Base-by-base conservation (phyloP, 768 basidiomycete species). In the Auricularia heimuer region DNA sequence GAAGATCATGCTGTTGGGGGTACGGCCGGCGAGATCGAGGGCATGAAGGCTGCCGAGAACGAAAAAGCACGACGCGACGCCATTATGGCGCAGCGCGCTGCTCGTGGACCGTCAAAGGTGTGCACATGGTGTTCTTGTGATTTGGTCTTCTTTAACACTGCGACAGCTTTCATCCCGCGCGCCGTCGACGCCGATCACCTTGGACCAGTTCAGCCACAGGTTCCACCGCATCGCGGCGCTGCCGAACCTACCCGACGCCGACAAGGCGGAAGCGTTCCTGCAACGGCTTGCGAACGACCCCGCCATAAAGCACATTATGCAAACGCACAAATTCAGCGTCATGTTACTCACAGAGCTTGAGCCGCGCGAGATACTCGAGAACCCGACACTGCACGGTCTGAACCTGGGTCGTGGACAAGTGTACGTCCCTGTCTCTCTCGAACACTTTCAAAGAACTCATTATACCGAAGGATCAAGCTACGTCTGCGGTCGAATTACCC, bases 301-400 rank as follows among this genome's bases (percentile, higher is more conserved):
- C 3, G 88, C 87, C 0, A 87, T 90, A 60, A 76, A 73, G 24
- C 83, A 88, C 71, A 72, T 92, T 65, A 90, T 92, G 89, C 81
- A 80, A 67, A 78, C 77, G 66, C 88, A 92, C 73, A 72, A 83
- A 65, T 85, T 89, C 68, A 78, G 83, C 0, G 88, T 92, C 4
- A 85, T 85, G 0, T 66, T 87, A 2, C 77, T 91, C 54, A 90
- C 89, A 1, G 89, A 92, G 73, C 82, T 92, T 18, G 89, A 88
- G 16, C 89, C 89, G 0, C 88, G 89, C 65, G 89, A 90, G 62
- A 18, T 18, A 18, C 44, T 11, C 18, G 18, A 11, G 70, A 81
- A 87, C 65, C 88, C 89, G 33, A 64, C 83, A 35, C 73, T 91
- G 10, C 78, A 89, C 3, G 90, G 90, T 0, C 77, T 89, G 45